phyloP scores from a whole-genome alignment of 164 flowering plant genomes.

The Liriodendron chinense region DNA sequence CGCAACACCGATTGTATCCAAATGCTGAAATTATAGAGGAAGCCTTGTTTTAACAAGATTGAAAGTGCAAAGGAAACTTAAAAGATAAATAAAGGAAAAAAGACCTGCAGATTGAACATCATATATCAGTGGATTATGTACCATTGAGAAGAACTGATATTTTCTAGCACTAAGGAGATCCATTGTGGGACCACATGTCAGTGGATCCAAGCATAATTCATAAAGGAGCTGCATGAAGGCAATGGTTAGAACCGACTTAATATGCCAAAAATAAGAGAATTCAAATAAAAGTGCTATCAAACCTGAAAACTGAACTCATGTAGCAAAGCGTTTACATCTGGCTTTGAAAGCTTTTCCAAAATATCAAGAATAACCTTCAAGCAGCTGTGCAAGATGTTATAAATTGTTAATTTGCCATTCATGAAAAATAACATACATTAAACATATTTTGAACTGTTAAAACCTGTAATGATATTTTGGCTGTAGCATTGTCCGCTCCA shows the following conservation, averaged over 20 bases:
- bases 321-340: slow-evolving; percentile 80
- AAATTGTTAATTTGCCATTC: not conserved
- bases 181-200: slow-evolving; percentile 76
- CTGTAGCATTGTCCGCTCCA: slow-evolving; percentile 79
- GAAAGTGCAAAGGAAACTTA: not conserved
- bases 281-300: slow-evolving; percentile 10
- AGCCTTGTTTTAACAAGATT: not conserved
- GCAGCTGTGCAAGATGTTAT: slow-evolving; percentile 53
- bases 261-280: not conserved
- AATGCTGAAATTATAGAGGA: slow-evolving; percentile 50
- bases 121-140: slow-evolving; percentile 16
- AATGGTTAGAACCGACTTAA: slow-evolving; percentile 10
- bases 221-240: slow-evolving; percentile 70
- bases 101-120: not conserved
- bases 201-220: slow-evolving; percentile 84
- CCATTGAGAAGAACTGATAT: slow-evolving; percentile 89
- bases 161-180: slow-evolving; percentile 72
- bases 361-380: slow-evolving; percentile 91
- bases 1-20: slow-evolving; percentile 69
- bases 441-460: slow-evolving; percentile 6
- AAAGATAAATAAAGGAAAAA: not conserved
- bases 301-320: slow-evolving; percentile 97
- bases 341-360: slow-evolving; percentile 75
- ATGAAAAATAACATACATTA: not conserved
- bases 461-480: slow-evolving; percentile 98